Conservation (phyloP, 805 yeast genomes). For the Candida silvatica region DNA sequence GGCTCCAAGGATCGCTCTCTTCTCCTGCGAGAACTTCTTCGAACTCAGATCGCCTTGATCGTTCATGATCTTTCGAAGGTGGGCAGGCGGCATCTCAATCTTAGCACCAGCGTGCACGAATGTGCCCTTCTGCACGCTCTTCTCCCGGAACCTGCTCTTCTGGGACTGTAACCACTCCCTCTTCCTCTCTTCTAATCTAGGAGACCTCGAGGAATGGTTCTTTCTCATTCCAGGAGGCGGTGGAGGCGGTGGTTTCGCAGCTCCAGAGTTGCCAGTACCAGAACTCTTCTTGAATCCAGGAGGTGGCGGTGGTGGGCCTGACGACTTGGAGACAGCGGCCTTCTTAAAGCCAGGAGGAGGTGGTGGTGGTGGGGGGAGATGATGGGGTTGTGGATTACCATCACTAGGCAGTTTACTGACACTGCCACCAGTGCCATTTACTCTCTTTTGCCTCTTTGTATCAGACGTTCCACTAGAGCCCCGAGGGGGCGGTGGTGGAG, state of each 20-base stretch:
- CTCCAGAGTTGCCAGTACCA: not conserved
- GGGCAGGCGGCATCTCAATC: slow-evolving; percentile 90
- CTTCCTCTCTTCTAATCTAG: slow-evolving; percentile 6
- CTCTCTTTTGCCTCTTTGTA: no score
- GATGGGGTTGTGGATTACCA: no score
- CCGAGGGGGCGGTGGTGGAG: no score
- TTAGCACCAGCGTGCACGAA: slow-evolving; percentile 52
- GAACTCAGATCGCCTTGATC: slow-evolving; percentile 84
- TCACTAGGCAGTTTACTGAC: no score
- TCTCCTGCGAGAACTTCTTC: slow-evolving; percentile 71
- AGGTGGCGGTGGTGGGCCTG: slow-evolving; percentile 14
- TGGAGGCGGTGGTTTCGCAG: slow-evolving; percentile 17
- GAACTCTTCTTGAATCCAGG: slow-evolving; percentile 5
- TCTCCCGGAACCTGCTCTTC: slow-evolving; percentile 42
- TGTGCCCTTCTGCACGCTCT: slow-evolving; percentile 28
- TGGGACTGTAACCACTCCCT: slow-evolving; percentile 52
- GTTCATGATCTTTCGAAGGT: slow-evolving; percentile 71
- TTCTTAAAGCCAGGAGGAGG: no score
- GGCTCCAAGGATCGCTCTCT: slow-evolving; percentile 82
- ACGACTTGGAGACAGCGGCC: no score
- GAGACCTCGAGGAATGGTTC: slow-evolving; percentile 21
- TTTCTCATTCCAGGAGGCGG: slow-evolving; percentile 26
- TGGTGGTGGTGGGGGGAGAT: no score
- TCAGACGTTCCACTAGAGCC: no score
- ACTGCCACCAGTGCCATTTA: no score